A percentile compares a stretch with the other conserved stretches of the same genome.
Conservation (phyloP, 108 stramenopile species). For the Conticribra guillardii region DNA sequence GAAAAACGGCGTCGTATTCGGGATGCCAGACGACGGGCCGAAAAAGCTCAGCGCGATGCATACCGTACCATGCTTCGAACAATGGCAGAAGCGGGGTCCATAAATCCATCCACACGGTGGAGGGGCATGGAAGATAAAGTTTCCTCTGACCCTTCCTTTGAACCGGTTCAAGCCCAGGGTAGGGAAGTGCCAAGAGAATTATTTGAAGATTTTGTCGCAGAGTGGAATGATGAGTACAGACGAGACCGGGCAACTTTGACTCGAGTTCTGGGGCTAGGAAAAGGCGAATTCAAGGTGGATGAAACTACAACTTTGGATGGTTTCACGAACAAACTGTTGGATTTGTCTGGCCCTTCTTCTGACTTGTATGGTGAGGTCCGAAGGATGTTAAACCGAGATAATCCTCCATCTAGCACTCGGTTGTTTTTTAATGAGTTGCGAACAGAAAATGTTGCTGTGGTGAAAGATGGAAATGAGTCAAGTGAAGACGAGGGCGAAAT, state of each 20-base stretch:
- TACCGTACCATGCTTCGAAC: conserved; percentile 49
- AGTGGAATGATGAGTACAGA: conserved; percentile 73
- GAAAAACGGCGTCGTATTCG: conserved; percentile 79
- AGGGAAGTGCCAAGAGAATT: conserved; percentile 69
- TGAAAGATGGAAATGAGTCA: conserved; percentile 54
- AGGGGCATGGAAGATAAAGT: conserved; percentile 61
- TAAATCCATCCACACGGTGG: conserved; percentile 66
- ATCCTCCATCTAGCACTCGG: conserved; percentile 69
- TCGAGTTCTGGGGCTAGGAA: conserved; percentile 38
- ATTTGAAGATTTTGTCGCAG: conserved; percentile 81
- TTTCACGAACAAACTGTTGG: conserved; percentile 59
- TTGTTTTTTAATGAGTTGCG: conserved; percentile 70
- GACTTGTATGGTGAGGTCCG: conserved; percentile 58
- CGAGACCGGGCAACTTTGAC: conserved; percentile 59
- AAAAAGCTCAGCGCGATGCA: conserved; percentile 81
- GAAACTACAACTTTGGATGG: conserved; percentile 48
- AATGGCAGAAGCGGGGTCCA: conserved; percentile 58
- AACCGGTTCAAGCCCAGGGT: conserved; percentile 64
- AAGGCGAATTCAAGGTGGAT: conserved; percentile 41
- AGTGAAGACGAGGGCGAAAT: conserved; percentile 93
- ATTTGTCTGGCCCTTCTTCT: conserved; percentile 53
- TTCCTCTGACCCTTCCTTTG: conserved; percentile 50
- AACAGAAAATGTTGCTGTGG: conserved; percentile 13
- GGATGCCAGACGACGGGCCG: conserved; percentile 74
- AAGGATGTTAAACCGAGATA: conserved; percentile 58